phyloP scores from a whole-genome alignment of 73 alveolate species.

The Blepharisma stoltei region DNA sequence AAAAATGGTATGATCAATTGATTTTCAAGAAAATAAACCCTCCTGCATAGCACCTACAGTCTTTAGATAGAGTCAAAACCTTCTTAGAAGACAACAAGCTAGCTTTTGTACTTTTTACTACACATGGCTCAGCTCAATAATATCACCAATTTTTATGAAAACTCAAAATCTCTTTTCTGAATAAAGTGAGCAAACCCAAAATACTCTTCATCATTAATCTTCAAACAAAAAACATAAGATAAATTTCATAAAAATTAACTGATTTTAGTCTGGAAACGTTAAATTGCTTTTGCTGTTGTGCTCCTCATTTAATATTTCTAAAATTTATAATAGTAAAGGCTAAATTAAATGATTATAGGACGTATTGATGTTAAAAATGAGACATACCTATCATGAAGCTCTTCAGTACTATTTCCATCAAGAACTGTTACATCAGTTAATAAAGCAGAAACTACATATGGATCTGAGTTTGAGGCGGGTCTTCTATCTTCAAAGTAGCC shows the following conservation, averaged over 20 bases:
- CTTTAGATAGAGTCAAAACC: slow-evolving; percentile 53
- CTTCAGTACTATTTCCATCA: slow-evolving; percentile 18
- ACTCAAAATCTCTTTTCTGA: slow-evolving; percentile 27
- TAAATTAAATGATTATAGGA: too few relatives aligned
- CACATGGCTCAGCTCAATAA: background rate
- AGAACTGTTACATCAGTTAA: slow-evolving; percentile 57
- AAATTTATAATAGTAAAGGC: too few relatives aligned
- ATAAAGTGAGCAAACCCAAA: slow-evolving; percentile 27
- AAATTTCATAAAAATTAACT: slow-evolving; percentile 3
- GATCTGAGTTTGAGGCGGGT: slow-evolving; percentile 93
- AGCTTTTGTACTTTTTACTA: slow-evolving; percentile 51
- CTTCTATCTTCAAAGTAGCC: slow-evolving; percentile 91
- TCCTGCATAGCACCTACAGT: slow-evolving; percentile 63
- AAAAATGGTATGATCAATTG: slow-evolving; percentile 85
- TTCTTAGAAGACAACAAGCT: slow-evolving; percentile 47
- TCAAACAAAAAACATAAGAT: slow-evolving; percentile 1
- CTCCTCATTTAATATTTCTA: slow-evolving; percentile 10
- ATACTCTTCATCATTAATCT: background rate
- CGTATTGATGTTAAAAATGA: too few relatives aligned
- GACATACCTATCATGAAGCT: too few relatives aligned
- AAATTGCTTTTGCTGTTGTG: slow-evolving; percentile 27
- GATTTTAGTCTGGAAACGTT: slow-evolving; percentile 40
- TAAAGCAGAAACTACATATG: slow-evolving; percentile 72
- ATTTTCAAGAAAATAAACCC: slow-evolving; percentile 87
- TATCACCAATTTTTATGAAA: slow-evolving; percentile 23